Percentiles rank a stretch among this genome's conserved stretches.
Evolutionary conservation across 2,329 filamentous ascomycete species (phyloP).

Genomic region (Emydomyces testavorans): DNA sequence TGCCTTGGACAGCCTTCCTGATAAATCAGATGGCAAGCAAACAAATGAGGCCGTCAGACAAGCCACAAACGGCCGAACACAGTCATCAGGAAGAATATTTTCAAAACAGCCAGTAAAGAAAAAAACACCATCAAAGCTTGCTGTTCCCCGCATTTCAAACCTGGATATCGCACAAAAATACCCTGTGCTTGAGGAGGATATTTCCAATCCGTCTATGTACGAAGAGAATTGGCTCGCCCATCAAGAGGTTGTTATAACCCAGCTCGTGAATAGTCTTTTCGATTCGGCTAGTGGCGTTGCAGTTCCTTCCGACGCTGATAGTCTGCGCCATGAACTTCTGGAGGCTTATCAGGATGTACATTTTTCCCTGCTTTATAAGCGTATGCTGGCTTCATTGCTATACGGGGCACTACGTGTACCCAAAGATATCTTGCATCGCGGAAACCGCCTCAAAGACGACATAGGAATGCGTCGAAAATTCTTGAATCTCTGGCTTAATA

Average conservation of each 20-base stretch:
- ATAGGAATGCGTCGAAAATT: conserved; percentile 48
- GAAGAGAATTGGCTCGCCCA: conserved; percentile 53
- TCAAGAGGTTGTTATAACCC: conserved; percentile 50
- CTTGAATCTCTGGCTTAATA: conserved; percentile 46
- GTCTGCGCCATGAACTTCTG: conserved; percentile 40
- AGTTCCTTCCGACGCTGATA: conserved; percentile 20
- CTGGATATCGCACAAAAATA: conserved; percentile 31
- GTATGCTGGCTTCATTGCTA: conserved; percentile 47
- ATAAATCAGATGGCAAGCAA: neutral
- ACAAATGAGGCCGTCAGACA: conserved; percentile 13
- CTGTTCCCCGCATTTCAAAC: conserved; percentile 23
- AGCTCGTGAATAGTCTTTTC: conserved; percentile 48
- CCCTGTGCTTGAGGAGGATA: conserved; percentile 44
- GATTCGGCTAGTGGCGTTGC: conserved; percentile 23
- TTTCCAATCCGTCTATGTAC: conserved; percentile 47
- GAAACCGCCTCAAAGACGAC: conserved; percentile 43
- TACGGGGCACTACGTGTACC: conserved; percentile 48
- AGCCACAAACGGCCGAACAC: conserved; percentile 10
- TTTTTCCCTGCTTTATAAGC: conserved; percentile 44
- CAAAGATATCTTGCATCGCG: conserved; percentile 39
- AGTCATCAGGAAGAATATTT: neutral
- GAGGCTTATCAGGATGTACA: conserved; percentile 43
- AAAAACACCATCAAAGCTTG: conserved; percentile 24
- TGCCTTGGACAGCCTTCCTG: neutral
- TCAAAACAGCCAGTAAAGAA: conserved; percentile 12